Evolutionary conservation across 208 protist species (phyloP), one percentile per base, ranked within the genome.

Genomic region (Phytomonas francai): DNA sequence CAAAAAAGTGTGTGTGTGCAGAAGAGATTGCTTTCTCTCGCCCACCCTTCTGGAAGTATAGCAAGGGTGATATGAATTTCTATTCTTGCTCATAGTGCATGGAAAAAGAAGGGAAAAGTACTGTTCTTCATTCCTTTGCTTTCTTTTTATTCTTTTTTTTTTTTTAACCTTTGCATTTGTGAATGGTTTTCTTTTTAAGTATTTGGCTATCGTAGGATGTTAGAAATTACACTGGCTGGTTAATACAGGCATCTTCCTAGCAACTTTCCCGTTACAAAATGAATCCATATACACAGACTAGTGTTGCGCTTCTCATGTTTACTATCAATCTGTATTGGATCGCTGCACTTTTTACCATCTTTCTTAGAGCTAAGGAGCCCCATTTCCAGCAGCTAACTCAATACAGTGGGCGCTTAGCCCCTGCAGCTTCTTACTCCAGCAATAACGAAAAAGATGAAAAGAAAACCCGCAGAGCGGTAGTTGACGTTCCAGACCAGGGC

Each of bases 321-420:
- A n/a, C 75, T 3, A 70, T 78, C 2, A 68, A 73, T 34, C 14
- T 82, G 12, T 93, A 89, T 71, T 93, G 87, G 85, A 29, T 66
- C 1, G 51, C 65, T 2, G 80, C 84, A 2, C 39, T 89, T 11
- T 54, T 72, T 8, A 67, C 81, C 25, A 67, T 90, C 22, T 42
- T 79, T 12, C 28, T 87, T 11, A 84, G 87, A 29, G 36, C 77
- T 16, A 27, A 31, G 19, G 66, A 71, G 16, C 62, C 70, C 7
- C 65, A 68, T 12, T 84, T 92, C 51, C 22, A 70, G 11, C 29
- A 28, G 32, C 68, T 92, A 54, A 62, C 81, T 2, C 59, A 74
- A 14, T 92, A 92, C 42, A 81, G 86, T 36, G 78, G 74, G 1
- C 83, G 78, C 29, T 42, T 59, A 58, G 65, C 28, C n/a, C 22